A percentile compares a stretch with the other conserved stretches of the same genome.
Evolutionary conservation across 805 yeast genomes (phyloP).

Genomic region (Ogataea pini): DNA sequence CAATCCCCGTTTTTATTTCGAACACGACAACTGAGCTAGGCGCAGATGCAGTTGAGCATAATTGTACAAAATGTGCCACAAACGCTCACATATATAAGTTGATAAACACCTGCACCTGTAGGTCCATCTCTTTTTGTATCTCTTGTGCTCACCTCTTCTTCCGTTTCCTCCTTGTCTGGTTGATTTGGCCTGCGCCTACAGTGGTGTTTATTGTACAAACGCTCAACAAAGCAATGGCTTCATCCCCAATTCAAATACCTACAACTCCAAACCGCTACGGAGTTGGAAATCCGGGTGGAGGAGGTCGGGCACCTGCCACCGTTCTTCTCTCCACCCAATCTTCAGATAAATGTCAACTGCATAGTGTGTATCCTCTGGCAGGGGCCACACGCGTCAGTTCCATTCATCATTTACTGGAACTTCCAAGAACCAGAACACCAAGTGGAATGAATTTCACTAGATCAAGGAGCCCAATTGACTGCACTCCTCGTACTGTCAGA

Average conservation of each 20-base stretch:
- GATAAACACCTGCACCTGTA: neutral
- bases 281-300: neutral
- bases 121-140: neutral
- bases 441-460: neutral
- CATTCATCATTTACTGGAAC: conserved; percentile 8
- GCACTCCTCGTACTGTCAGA: conserved; percentile 26
- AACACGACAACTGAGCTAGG: neutral
- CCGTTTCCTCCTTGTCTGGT: neutral
- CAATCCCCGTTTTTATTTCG: neutral
- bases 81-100: neutral
- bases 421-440: conserved; percentile 11
- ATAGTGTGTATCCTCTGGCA: conserved; percentile 1
- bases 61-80: neutral
- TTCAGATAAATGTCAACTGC: conserved; percentile 7
- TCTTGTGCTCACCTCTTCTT: neutral
- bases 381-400: conserved; percentile 6
- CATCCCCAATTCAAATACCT: conserved; percentile 15
- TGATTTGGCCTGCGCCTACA: neutral
- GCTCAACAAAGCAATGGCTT: conserved; percentile 14
- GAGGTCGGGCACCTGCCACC: conserved; percentile 3
- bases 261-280: conserved; percentile 7
- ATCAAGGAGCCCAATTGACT: conserved; percentile 13
- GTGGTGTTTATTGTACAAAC: neutral
- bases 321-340: conserved; percentile 12
- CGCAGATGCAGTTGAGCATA: neutral